Evolutionary conservation across 2,329 filamentous ascomycete genomes (phyloP), one percentile per base, ranked within the genome.

Genomic region (Colletotrichum paranaense): DNA sequence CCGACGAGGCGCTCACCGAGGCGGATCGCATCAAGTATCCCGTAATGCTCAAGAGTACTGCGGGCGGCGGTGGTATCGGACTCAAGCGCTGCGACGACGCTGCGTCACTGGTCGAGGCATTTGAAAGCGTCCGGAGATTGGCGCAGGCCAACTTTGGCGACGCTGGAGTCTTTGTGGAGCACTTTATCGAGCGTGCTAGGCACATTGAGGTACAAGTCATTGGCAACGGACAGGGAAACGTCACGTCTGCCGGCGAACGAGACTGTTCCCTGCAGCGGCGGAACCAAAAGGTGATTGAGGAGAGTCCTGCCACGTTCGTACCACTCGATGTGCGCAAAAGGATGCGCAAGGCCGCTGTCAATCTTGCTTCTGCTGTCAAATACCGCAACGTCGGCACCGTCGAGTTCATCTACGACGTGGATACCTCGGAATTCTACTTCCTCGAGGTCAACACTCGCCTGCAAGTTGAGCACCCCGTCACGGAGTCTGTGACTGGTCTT

Each of bases 221-320:
- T 2, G 87, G 86, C 3, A 83, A 88, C 74, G 82, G 85, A 3
- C 67, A 77, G 2, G 86, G 86, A 0, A 77, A 79, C 4, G 83
- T 85, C 0, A 75, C 84, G 16, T 79, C 82, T 16, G 77, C 84
- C 0, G 83, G 85, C 5, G 87, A 89, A 62, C 79, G 87, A 9
- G 87, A 89, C 49, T 89, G 88, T 71, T 88, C 86, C 5, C 76
- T 89, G 2, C 87, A 89, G 62, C 77, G 87, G 6, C 80, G 87
- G 1, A 84, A 89, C 71, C 87, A 89, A 70, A 89, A 89, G 71
- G 82, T 89, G 2, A 80, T 89, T 0, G 87, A 89, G 72, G 86
- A 88, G 77, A 82, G 82, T 2, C 85, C 85, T 0, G 83, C 81
- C 6, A 67, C 77, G 0, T 81, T 83, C 60, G 76, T 86, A 1